These are phyloP conservation scores for Eucalyptus victrix DNA, from an alignment of 345 rosid species.

Conservation along the genomic window DNA sequence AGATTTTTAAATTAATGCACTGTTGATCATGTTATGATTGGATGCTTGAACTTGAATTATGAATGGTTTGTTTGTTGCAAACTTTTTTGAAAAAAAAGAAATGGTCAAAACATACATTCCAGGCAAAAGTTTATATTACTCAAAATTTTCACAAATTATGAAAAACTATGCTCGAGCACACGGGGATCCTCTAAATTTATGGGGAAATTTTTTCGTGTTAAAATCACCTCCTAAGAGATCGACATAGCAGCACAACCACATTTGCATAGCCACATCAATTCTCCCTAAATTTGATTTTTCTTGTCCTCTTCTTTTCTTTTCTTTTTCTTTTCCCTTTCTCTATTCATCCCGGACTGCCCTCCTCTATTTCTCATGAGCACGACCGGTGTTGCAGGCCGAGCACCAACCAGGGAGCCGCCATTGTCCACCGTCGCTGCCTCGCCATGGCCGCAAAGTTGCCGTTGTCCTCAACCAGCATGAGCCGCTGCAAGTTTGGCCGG, in stretches of 20 bases:
- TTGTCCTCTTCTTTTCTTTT: background rate
- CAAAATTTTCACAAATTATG: background rate
- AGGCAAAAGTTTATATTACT: background rate
- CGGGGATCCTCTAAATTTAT: background rate
- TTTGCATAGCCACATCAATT: background rate
- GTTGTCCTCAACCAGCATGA: background rate
- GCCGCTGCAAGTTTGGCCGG: background rate
- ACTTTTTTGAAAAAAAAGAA: background rate
- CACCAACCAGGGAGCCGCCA: background rate
- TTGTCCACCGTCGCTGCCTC: background rate
- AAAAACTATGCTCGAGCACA: background rate
- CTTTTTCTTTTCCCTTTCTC: background rate
- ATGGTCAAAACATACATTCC: background rate
- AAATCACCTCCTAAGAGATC: background rate
- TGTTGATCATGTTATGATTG: background rate
- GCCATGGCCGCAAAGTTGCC: background rate
- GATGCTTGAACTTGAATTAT: background rate
- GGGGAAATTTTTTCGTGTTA: background rate
- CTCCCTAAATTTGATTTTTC: background rate
- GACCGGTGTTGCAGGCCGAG: background rate
- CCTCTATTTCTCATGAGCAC: background rate
- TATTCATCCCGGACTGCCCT: background rate
- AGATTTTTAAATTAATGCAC: background rate
- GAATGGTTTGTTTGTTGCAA: background rate
- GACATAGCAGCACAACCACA: background rate